Evolutionary conservation across 305 asterid genomes (phyloP).

Genomic region (Lippia alba): DNA sequence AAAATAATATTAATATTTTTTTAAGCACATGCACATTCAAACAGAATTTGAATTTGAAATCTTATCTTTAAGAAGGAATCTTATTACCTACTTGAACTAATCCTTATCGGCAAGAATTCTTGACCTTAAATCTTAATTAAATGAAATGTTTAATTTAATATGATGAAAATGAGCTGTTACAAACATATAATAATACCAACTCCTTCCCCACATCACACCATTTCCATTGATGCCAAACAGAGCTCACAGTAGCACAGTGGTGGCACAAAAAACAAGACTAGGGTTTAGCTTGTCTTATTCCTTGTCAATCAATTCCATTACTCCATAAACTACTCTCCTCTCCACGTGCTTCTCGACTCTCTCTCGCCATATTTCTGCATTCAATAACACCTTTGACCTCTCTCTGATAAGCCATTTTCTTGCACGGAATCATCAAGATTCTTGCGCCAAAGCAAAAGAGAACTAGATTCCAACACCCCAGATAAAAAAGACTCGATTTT

Average conservation of each 20-base stretch:
- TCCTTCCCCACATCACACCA: neutral
- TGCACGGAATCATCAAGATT: conserved; percentile 22
- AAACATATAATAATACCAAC: too few relatives aligned
- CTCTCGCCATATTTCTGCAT: conserved; percentile 29
- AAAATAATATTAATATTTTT: too few relatives aligned
- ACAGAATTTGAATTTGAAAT: too few relatives aligned
- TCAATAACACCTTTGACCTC: conserved; percentile 31
- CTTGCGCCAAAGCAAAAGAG: neutral
- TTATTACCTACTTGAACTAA: too few relatives aligned
- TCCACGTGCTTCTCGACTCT: conserved; percentile 43
- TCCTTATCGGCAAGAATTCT: too few relatives aligned
- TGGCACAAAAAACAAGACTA: neutral
- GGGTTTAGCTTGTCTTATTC: conserved; percentile 13
- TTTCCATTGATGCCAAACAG: neutral
- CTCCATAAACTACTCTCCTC: conserved; percentile 16
- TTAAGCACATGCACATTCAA: too few relatives aligned
- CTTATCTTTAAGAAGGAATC: too few relatives aligned
- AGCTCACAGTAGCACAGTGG: neutral
- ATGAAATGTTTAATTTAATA: neutral
- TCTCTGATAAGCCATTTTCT: conserved; percentile 28
- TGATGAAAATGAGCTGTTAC: neutral
- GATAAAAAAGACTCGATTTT: neutral
- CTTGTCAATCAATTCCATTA: neutral
- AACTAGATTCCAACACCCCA: conserved; percentile 2
- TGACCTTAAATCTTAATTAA: too few relatives aligned